Conservation (phyloP, 1,284 basidiomycete species). For the Ustilago hordei region DNA sequence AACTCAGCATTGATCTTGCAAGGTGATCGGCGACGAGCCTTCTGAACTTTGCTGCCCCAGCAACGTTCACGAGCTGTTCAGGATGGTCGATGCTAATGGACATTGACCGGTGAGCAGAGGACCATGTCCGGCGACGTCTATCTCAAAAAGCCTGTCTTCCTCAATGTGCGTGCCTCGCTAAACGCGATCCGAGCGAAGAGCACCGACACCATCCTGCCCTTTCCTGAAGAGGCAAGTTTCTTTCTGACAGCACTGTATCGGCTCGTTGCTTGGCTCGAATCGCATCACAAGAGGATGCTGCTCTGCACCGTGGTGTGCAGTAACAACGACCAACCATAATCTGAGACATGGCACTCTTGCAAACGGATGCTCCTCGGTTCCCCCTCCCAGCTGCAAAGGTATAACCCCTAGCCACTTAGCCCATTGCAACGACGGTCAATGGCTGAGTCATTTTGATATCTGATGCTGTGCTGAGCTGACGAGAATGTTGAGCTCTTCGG, state of each 20-base stretch:
- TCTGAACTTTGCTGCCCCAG: background rate
- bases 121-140: background rate
- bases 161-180: slow-evolving; percentile 7
- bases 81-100: background rate
- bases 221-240: slow-evolving; percentile 13
- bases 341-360: slow-evolving; percentile 1
- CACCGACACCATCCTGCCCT: background rate
- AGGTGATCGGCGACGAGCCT: background rate
- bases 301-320: too few relatives aligned
- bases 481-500: too few relatives aligned
- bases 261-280: background rate
- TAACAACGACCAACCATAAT: background rate
- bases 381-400: too few relatives aligned
- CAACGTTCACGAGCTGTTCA: too few relatives aligned
- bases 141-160: too few relatives aligned
- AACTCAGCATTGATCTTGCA: too few relatives aligned
- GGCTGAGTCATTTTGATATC: too few relatives aligned
- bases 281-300: background rate
- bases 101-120: background rate
- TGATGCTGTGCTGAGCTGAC: too few relatives aligned
- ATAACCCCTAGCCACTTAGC: too few relatives aligned
- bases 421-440: too few relatives aligned
- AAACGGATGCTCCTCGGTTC: background rate
- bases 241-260: background rate
- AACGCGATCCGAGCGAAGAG: background rate